phyloP scores from a whole-genome alignment of 306 rosid species.

The Arachis hypogaea region DNA sequence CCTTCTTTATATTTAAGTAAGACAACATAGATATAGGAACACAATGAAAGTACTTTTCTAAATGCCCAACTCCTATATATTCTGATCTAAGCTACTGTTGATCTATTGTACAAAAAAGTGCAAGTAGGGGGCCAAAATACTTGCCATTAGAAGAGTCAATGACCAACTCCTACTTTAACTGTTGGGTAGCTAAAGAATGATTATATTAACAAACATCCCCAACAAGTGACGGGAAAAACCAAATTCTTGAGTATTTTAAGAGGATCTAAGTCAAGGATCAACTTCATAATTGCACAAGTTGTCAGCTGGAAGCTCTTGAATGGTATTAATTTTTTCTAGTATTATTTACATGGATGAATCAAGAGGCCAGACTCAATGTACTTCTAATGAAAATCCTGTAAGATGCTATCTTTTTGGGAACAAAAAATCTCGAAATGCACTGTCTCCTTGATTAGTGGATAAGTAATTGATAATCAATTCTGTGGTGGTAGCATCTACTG shows the following conservation, averaged over 20 bases:
- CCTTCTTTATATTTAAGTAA: not conserved
- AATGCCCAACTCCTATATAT: not conserved
- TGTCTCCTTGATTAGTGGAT: slow-evolving; percentile 32
- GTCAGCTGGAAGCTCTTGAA: slow-evolving; percentile 13
- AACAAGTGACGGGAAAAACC: not conserved
- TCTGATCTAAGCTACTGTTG: not conserved
- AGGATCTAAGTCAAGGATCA: not conserved
- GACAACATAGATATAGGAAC: not conserved
- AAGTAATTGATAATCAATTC: slow-evolving; percentile 42
- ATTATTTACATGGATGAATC: slow-evolving; percentile 1
- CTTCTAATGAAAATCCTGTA: slow-evolving; percentile 22
- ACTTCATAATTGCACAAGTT: not conserved
- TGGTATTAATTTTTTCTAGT: slow-evolving; percentile 12
- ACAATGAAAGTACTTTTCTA: not conserved
- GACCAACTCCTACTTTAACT: slow-evolving; percentile 5
- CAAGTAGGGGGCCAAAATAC: slow-evolving; percentile 14
- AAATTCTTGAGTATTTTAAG: not conserved
- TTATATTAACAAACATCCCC: not conserved
- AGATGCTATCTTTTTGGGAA: slow-evolving; percentile 25
- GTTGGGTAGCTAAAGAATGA: not conserved
- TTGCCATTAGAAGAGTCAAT: slow-evolving; percentile 9
- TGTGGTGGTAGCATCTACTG: slow-evolving; percentile 42
- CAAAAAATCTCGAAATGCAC: slow-evolving; percentile 38
- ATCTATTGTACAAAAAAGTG: slow-evolving; percentile 19
- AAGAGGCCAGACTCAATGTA: slow-evolving; percentile 24